A percentile compares a stretch with the other conserved stretches of the same genome.
Evolutionary conservation across 2,329 filamentous ascomycete species (phyloP).

Genomic region (Teratosphaeria viscida): DNA sequence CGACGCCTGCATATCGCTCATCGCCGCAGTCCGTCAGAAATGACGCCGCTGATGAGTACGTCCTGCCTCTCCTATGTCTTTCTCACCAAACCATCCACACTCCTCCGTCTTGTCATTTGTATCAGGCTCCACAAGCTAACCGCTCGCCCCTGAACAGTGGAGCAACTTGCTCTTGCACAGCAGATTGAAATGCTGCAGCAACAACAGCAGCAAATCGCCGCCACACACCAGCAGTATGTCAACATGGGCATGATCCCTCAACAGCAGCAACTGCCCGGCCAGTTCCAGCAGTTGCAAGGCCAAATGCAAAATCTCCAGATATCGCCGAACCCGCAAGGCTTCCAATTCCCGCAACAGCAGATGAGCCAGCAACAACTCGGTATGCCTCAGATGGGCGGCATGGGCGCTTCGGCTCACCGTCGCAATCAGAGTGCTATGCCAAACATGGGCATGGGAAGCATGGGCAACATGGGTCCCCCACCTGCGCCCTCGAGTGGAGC

Average conservation of each 20-base stretch:
- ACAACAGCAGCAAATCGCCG: slow-evolving; percentile 95
- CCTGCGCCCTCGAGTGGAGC: slow-evolving; percentile 75
- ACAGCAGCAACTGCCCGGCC: slow-evolving; percentile 65
- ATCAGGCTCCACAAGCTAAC: slow-evolving; percentile 19
- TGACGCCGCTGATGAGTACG: slow-evolving; percentile 96
- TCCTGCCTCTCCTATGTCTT: slow-evolving; percentile 23
- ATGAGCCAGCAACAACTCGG: slow-evolving; percentile 49
- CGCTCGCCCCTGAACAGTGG: slow-evolving; percentile 51
- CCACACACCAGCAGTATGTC: slow-evolving; percentile 92
- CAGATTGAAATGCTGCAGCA: slow-evolving; percentile 96
- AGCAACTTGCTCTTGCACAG: slow-evolving; percentile 94
- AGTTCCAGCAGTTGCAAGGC: slow-evolving; percentile 69
- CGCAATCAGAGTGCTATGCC: slow-evolving; percentile 96
- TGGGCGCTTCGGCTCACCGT: slow-evolving; percentile 76
- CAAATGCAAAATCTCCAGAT: slow-evolving; percentile 69
- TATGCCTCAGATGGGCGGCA: slow-evolving; percentile 58
- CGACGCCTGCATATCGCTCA: slow-evolving; percentile 95
- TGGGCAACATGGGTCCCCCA: slow-evolving; percentile 62
- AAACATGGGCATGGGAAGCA: slow-evolving; percentile 64
- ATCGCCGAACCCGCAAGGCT: slow-evolving; percentile 54
- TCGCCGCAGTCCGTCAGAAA: slow-evolving; percentile 89
- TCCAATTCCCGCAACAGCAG: slow-evolving; percentile 77
- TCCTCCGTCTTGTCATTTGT: background rate
- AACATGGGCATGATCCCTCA: slow-evolving; percentile 92
- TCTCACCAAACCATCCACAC: background rate